Evolutionary conservation across 2,329 filamentous ascomycete genomes (phyloP), one percentile per base, ranked within the genome.

Genomic region (Colletotrichum sp.): DNA sequence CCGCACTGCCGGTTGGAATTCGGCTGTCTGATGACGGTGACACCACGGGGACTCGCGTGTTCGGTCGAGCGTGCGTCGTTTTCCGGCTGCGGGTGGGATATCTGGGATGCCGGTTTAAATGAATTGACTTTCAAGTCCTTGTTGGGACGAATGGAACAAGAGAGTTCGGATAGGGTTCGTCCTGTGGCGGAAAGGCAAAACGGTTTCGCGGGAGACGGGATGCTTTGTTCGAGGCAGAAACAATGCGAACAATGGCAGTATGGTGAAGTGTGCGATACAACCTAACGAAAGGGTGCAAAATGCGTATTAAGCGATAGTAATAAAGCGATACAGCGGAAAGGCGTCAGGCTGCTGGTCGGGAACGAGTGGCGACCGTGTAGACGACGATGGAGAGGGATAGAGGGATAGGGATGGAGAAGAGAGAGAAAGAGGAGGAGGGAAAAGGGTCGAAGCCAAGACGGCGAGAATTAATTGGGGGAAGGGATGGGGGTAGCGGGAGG

Each of bases 311-410:
- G 73, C 73, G 73, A 75, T 55, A 28, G 73, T 73, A 13, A 32
- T 16, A 66, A 25, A 56, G 62, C 13, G 34, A 52, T 60, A 58
- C 22, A 30, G 58, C 13, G 55, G 25, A 36, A 25, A 61, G 32
- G 62, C 28, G 56, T 32, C 34, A 36, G 55, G 60, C 52, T 56
- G 56, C 62, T 30, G 52, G 39, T 67, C 62, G 27, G 28, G 70
- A 75, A 75, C 64, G 73, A 75, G 70, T 69, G 73, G 73, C 34
- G 69, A 69, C 73, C 5, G 64, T 6, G 28, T 64, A 36, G 68
- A 64, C 22, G n/a, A 70, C 18, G 67, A 48, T 60, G 32, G 15
- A 22, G 58, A 65, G n/a, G 39, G 28, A 36, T 28, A 52, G 58
- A 62, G n/a, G 25, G 30, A 27, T n/a, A 15, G 30, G 15, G 34